Evolutionary conservation across 192 early-diverging fungal species (phyloP).

Genomic region (Linnemannia schmuckeri): DNA sequence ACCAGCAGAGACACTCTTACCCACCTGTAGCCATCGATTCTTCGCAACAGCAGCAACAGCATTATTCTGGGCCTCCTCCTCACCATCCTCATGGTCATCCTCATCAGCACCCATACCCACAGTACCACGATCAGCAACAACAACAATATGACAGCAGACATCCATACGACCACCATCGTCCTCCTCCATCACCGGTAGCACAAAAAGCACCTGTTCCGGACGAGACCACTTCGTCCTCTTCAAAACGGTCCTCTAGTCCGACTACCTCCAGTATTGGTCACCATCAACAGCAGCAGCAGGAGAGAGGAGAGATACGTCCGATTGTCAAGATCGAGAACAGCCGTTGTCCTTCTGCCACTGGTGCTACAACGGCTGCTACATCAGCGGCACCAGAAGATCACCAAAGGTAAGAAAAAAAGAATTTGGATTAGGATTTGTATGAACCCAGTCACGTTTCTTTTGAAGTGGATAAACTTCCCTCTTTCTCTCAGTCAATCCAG

Average conservation of each 20-base stretch:
- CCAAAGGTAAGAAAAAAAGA: neutral
- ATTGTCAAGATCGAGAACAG: neutral
- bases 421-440: neutral
- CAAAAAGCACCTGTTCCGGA: neutral
- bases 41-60: neutral
- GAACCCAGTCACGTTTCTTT: too few relatives aligned
- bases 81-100: neutral
- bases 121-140: neutral
- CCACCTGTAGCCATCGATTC: neutral
- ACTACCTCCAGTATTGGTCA: neutral
- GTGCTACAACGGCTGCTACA: neutral
- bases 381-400: neutral
- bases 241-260: neutral
- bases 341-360: neutral
- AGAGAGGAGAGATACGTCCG: neutral
- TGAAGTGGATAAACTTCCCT: too few relatives aligned
- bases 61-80: neutral
- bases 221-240: neutral
- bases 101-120: neutral
- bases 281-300: neutral
- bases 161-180: neutral
- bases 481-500: too few relatives aligned
- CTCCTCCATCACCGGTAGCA: neutral
- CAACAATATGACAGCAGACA: neutral
- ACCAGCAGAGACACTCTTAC: neutral